Evolutionary conservation across 305 asterid species (phyloP).

Genomic region (Fraxinus dipetala): DNA sequence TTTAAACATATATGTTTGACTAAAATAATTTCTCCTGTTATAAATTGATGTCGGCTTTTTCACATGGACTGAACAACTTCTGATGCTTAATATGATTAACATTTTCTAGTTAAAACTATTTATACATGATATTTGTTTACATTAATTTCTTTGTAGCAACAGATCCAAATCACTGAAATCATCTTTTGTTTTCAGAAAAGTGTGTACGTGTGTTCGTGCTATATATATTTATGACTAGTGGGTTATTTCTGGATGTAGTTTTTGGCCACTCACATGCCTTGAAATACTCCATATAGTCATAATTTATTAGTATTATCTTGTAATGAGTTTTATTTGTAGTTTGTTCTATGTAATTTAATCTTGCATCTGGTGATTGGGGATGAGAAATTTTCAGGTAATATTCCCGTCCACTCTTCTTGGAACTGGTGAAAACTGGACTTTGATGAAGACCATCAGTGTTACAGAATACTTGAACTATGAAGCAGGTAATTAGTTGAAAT

Average conservation of each 20-base stretch:
- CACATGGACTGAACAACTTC: neutral
- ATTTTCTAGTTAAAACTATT: neutral
- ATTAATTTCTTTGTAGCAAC: neutral
- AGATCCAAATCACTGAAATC: neutral
- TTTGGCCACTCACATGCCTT: neutral
- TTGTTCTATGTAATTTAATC: neutral
- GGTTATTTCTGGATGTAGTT: neutral
- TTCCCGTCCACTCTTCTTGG: constrained; percentile 92
- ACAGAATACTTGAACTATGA: constrained; percentile 93
- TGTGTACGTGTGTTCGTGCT: neutral
- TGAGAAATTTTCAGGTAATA: constrained; percentile 60
- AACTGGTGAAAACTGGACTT: constrained; percentile 33
- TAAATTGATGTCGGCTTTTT: neutral
- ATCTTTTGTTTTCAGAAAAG: neutral
- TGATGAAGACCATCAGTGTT: constrained; percentile 18
- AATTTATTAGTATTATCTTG: neutral
- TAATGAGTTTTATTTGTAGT: neutral
- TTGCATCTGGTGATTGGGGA: neutral
- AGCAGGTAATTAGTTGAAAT: constrained; percentile 49
- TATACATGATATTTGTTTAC: neutral
- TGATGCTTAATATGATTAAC: neutral
- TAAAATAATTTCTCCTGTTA: neutral
- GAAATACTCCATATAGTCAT: neutral
- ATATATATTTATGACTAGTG: neutral
- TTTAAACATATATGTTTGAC: neutral